These are phyloP conservation scores for Teunomyces funiuensis DNA, from an alignment of 805 yeast genomes.

Conservation along the genomic window DNA sequence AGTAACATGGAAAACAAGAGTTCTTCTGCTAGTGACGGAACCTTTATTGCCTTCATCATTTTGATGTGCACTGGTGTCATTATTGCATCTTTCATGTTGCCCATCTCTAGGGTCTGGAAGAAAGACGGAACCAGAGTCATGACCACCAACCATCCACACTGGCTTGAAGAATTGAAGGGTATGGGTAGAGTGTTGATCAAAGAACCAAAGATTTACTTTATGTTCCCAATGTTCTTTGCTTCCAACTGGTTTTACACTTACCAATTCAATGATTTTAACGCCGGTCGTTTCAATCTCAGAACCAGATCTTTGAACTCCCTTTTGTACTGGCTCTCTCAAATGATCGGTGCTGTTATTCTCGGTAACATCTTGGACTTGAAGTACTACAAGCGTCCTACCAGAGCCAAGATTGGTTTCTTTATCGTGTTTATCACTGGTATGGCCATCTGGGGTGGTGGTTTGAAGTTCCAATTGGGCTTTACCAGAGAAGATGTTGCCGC, in stretches of 20 bases:
- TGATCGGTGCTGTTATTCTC: constrained; percentile 53
- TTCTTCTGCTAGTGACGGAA: constrained; percentile 43
- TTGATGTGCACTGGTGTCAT: constrained; percentile 49
- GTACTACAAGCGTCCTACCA: constrained; percentile 37
- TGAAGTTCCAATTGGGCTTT: constrained; percentile 43
- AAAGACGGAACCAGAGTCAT: constrained; percentile 51
- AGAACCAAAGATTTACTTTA: constrained; percentile 46
- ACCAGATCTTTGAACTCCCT: constrained; percentile 62
- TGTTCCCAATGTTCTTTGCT: constrained; percentile 63
- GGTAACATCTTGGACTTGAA: constrained; percentile 51
- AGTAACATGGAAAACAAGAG: constrained; percentile 44
- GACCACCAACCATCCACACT: constrained; percentile 43
- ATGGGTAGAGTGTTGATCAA: constrained; percentile 35
- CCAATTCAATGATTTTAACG: constrained; percentile 59
- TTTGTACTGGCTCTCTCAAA: constrained; percentile 61
- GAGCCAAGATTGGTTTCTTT: constrained; percentile 48
- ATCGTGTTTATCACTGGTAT: constrained; percentile 39
- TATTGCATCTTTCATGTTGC: constrained; percentile 48
- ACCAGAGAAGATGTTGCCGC: constrained; percentile 34
- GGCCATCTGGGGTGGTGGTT: constrained; percentile 63
- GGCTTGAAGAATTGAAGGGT: constrained; percentile 45
- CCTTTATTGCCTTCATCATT: constrained; percentile 54
- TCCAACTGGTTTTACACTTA: constrained; percentile 69
- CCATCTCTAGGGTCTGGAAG: constrained; percentile 49
- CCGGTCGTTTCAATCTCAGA: constrained; percentile 54